phyloP scores from a whole-genome alignment of 2,329 filamentous ascomycete genomes.

The Alternaria panax region DNA sequence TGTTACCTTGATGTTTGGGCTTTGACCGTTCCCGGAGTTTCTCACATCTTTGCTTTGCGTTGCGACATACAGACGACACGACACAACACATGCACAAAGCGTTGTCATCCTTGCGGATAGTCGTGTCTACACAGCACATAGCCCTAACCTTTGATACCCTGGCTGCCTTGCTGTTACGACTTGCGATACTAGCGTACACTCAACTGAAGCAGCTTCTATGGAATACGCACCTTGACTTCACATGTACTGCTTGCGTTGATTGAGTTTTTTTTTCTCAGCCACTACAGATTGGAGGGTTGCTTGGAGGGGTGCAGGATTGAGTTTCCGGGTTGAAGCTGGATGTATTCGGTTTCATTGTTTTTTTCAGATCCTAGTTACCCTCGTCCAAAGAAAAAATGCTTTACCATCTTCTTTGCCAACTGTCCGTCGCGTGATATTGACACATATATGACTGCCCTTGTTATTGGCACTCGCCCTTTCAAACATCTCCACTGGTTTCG shows the following conservation, averaged over 20 bases:
- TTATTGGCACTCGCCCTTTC: neutral
- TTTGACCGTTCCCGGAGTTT: neutral
- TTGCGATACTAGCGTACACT: neutral
- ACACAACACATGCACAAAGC: neutral
- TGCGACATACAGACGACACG: neutral
- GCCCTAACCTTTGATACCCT: neutral
- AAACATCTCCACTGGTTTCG: neutral
- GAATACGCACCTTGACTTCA: neutral
- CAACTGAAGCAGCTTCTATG: no score
- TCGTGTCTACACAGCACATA: neutral
- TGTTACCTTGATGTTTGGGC: neutral
- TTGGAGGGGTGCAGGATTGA: neutral
- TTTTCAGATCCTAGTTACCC: neutral
- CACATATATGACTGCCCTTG: neutral
- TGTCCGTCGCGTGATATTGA: neutral
- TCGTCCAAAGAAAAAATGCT: neutral
- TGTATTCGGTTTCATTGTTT: neutral
- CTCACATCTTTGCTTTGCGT: neutral
- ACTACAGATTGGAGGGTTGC: neutral
- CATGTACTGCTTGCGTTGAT: neutral
- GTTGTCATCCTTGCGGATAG: neutral
- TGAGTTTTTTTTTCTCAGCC: neutral
- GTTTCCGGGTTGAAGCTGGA: neutral
- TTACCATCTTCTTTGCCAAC: neutral
- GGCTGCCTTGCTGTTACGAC: neutral